These are phyloP conservation scores for Pezicula neosporulosa DNA, from an alignment of 2,329 filamentous ascomycete species.

Conservation along the genomic window DNA sequence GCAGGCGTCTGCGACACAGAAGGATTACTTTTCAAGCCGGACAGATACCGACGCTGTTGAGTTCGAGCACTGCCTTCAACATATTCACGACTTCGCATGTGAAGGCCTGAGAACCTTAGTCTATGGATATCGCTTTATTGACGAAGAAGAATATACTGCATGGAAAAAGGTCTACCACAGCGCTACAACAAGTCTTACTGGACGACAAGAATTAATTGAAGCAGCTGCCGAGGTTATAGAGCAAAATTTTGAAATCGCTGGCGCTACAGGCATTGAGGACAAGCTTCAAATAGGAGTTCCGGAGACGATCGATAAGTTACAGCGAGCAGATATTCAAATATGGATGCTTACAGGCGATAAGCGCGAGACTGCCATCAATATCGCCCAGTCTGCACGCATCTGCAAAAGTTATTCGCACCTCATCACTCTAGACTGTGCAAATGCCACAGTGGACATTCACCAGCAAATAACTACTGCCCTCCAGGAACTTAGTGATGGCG, in stretches of 20 bases:
- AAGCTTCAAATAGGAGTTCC: constrained; percentile 88
- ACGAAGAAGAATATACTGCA: constrained; percentile 65
- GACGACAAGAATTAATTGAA: constrained; percentile 77
- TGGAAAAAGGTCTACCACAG: constrained; percentile 79
- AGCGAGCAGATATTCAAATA: constrained; percentile 80
- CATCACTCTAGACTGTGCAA: constrained; percentile 65
- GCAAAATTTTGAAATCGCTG: constrained; percentile 76
- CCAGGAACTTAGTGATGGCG: constrained; percentile 58
- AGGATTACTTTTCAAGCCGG: too few species aligned
- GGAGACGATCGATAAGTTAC: constrained; percentile 85
- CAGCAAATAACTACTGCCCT: constrained; percentile 64
- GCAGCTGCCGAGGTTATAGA: constrained; percentile 78
- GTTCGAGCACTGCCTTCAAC: constrained; percentile 74
- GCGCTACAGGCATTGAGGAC: constrained; percentile 90
- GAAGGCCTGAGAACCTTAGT: constrained; percentile 84
- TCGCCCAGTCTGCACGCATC: constrained; percentile 80
- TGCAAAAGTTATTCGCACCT: constrained; percentile 69
- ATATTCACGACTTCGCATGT: constrained; percentile 83
- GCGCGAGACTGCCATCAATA: constrained; percentile 87
- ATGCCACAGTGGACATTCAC: constrained; percentile 54
- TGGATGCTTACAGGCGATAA: constrained; percentile 98
- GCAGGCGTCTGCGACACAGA: too few species aligned
- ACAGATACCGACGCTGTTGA: constrained; percentile 47
- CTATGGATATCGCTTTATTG: constrained; percentile 75
- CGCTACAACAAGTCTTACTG: constrained; percentile 76